Conservation (phyloP, 768 basidiomycete species). For the Imleria badia region DNA sequence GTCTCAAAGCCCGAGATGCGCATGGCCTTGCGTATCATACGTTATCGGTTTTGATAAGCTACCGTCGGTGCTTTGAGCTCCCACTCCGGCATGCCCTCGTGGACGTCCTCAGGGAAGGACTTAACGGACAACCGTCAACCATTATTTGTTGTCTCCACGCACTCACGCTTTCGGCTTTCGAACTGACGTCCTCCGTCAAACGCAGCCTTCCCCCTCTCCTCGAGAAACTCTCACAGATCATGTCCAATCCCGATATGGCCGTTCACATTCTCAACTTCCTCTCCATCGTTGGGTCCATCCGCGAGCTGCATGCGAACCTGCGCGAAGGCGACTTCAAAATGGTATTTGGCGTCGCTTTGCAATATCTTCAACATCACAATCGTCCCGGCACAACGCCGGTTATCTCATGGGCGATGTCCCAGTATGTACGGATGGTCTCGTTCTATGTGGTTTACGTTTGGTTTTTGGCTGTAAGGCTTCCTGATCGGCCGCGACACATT, state of each 20-base stretch:
- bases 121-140: conserved; percentile 68
- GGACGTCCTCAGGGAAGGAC: conserved; percentile 67
- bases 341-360: conserved; percentile 91
- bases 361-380: conserved; percentile 92
- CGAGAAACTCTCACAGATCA: conserved; percentile 87
- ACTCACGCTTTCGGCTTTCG: conserved; percentile 83
- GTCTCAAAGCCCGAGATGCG: conserved; percentile 74
- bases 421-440: conserved; percentile 87
- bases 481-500: conserved; percentile 78
- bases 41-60: conserved; percentile 84
- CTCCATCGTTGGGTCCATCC: conserved; percentile 79
- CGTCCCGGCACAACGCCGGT: conserved; percentile 55
- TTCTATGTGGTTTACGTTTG: conserved; percentile 92
- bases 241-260: conserved; percentile 90
- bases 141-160: conserved; percentile 92
- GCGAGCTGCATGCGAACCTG: conserved; percentile 81
- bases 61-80: conserved; percentile 73
- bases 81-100: conserved; percentile 67
- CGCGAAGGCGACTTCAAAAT: conserved; percentile 88
- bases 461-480: conserved; percentile 86
- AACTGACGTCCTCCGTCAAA: conserved; percentile 78
- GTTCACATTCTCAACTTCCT: conserved; percentile 96
- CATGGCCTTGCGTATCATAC: conserved; percentile 87
- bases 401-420: conserved; percentile 83
- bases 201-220: conserved; percentile 78